phyloP scores from a whole-genome alignment of 129 eudicot genomes.

The Cynara cardunculus region DNA sequence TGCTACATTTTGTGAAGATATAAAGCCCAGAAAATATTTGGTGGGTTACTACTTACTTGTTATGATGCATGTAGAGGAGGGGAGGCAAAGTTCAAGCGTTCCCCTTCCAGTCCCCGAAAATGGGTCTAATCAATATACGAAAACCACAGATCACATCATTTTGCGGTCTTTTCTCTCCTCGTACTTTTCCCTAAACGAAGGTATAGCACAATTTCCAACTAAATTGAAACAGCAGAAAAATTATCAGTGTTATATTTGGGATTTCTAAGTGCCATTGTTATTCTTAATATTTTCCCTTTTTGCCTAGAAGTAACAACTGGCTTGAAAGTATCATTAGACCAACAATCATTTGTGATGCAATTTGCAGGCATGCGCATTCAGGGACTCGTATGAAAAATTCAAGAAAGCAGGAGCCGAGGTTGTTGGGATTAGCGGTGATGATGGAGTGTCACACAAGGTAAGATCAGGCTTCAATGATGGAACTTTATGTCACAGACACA shows the following conservation, averaged over 20 bases:
- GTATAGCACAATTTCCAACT: background rate
- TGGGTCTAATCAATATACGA: no score
- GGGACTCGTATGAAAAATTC: slow-evolving; percentile 97
- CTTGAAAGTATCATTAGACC: background rate
- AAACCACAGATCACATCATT: background rate
- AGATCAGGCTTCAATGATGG: background rate
- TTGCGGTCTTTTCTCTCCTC: background rate
- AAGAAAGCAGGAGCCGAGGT: slow-evolving; percentile 99
- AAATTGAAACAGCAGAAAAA: background rate
- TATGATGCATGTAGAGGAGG: no score
- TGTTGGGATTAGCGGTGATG: slow-evolving; percentile 96
- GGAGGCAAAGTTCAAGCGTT: no score
- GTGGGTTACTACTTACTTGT: no score
- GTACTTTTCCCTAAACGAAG: background rate
- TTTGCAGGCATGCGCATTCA: slow-evolving; percentile 93
- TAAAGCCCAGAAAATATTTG: no score
- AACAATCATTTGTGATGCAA: background rate
- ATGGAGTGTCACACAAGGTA: slow-evolving; percentile 87
- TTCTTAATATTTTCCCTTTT: background rate
- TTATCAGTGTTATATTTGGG: background rate
- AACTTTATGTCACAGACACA: background rate
- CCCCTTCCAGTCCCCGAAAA: no score
- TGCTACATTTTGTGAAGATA: no score
- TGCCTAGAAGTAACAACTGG: background rate
- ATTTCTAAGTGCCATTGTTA: background rate